Percentiles rank a stretch among this genome's conserved stretches.
Conservation (phyloP, 148 eudicot species). For the Pharnaceum exiguum region DNA sequence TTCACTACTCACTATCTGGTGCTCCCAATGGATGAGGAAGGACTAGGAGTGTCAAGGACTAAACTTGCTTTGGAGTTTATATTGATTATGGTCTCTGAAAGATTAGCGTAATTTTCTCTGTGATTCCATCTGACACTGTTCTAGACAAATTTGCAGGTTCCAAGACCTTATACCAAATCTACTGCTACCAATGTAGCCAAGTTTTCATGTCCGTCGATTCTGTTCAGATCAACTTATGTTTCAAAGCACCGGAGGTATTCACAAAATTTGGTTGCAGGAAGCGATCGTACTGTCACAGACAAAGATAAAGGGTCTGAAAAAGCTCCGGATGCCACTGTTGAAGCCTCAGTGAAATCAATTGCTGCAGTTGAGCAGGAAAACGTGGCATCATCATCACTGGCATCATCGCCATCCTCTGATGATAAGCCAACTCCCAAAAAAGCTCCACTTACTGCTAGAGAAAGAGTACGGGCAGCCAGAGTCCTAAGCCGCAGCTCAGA, state of each 20-base stretch:
- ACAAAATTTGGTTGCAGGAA: slow-evolving; percentile 40
- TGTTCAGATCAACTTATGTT: slow-evolving; percentile 25
- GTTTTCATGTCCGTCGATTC: slow-evolving; percentile 23
- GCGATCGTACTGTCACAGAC: slow-evolving; percentile 48
- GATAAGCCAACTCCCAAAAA: slow-evolving; percentile 32
- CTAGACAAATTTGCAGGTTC: slow-evolving; percentile 38
- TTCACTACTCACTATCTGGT: too few species aligned
- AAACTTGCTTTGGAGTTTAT: too few species aligned
- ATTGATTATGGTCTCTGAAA: too few species aligned
- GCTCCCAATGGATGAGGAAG: too few species aligned
- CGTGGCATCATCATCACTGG: slow-evolving; percentile 12
- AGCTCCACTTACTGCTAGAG: slow-evolving; percentile 70
- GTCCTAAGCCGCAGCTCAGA: slow-evolving; percentile 78
- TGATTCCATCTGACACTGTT: too few species aligned
- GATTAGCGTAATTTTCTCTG: too few species aligned
- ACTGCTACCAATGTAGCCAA: slow-evolving; percentile 18
- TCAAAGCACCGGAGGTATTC: slow-evolving; percentile 20
- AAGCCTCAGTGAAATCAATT: neutral
- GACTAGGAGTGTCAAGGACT: too few species aligned
- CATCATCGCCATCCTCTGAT: too few species aligned
- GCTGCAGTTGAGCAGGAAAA: slow-evolving; percentile 7
- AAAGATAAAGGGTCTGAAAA: slow-evolving; percentile 17
- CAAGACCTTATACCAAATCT: too few species aligned
- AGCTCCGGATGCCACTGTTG: slow-evolving; percentile 10
- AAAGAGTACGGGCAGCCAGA: slow-evolving; percentile 87